phyloP scores from a whole-genome alignment of 78 protist genomes.

The Cavenderia fasciculata region DNA sequence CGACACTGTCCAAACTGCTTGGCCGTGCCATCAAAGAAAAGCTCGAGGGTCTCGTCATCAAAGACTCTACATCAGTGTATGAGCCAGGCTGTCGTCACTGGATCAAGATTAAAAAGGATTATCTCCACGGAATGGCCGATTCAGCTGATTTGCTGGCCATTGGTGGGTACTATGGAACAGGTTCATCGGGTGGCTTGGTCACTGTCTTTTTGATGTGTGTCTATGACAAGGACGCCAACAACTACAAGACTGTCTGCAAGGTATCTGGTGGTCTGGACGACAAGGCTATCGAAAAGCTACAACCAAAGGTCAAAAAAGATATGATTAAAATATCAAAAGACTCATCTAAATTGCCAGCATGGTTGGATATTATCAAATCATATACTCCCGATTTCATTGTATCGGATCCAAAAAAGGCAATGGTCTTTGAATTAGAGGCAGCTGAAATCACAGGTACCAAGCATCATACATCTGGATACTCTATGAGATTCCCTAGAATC shows the following conservation, averaged over 20 bases:
- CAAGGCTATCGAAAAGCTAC: conserved; percentile 50
- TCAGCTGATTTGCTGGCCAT: conserved; percentile 89
- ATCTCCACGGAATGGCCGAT: conserved; percentile 90
- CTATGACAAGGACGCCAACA: conserved; percentile 31
- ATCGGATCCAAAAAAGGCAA: conserved; percentile 75
- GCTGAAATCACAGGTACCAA: conserved; percentile 83
- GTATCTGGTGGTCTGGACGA: conserved; percentile 81
- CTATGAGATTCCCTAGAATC: conserved; percentile 89
- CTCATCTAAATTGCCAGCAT: conserved; percentile 66
- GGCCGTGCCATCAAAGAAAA: conserved; percentile 64
- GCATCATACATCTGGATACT: conserved; percentile 79
- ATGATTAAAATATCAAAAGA: conserved; percentile 59
- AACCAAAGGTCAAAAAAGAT: neutral
- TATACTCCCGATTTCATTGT: conserved; percentile 83
- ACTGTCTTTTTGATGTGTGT: conserved; percentile 84
- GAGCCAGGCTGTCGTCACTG: conserved; percentile 90
- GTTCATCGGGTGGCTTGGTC: conserved; percentile 80
- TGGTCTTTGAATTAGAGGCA: conserved; percentile 83
- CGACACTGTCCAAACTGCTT: conserved; percentile 14
- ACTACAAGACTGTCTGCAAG: conserved; percentile 87
- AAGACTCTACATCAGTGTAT: conserved; percentile 78
- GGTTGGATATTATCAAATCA: conserved; percentile 58
- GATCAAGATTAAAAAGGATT: conserved; percentile 93
- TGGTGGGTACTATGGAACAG: conserved; percentile 89
- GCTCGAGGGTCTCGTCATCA: conserved; percentile 92